Conservation (phyloP, 306 rosid genomes). For the Nissolia schottii region DNA sequence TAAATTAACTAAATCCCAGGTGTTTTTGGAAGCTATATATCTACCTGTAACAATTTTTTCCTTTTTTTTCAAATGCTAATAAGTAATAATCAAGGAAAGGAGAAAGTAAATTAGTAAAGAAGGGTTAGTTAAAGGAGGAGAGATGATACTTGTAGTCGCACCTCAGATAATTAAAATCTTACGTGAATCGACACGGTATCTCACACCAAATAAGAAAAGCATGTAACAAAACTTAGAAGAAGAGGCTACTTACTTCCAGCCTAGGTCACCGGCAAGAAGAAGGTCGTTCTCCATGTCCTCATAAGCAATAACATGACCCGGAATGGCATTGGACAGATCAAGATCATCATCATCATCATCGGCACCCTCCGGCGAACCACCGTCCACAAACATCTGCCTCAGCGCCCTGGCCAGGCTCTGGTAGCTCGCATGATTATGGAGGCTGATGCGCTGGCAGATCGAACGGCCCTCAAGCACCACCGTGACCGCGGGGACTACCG, state of each 20-base stretch:
- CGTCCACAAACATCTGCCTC: conserved; percentile 61
- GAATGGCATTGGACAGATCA: conserved; percentile 74
- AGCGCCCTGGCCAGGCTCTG: conserved; percentile 70
- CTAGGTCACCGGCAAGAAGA: conserved; percentile 89
- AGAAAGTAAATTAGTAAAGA: neutral
- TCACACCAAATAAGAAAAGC: no score
- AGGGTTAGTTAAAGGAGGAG: neutral
- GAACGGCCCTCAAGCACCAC: conserved; percentile 90
- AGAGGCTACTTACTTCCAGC: conserved; percentile 81
- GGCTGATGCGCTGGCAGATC: conserved; percentile 85
- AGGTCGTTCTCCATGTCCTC: conserved; percentile 91
- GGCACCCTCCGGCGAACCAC: neutral
- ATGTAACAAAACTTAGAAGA: no score
- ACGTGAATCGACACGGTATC: no score
- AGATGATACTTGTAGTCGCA: no score
- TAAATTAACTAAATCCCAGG: no score
- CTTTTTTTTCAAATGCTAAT: no score
- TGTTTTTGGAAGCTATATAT: no score
- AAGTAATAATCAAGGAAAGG: no score
- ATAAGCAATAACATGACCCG: conserved; percentile 78
- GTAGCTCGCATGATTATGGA: conserved; percentile 74
- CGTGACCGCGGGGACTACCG: conserved; percentile 66
- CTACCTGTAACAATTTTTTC: no score
- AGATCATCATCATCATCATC: conserved; percentile 21
- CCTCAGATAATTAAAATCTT: no score